Conservation (phyloP, 1,284 basidiomycete species). For the Vanrija humicola region DNA sequence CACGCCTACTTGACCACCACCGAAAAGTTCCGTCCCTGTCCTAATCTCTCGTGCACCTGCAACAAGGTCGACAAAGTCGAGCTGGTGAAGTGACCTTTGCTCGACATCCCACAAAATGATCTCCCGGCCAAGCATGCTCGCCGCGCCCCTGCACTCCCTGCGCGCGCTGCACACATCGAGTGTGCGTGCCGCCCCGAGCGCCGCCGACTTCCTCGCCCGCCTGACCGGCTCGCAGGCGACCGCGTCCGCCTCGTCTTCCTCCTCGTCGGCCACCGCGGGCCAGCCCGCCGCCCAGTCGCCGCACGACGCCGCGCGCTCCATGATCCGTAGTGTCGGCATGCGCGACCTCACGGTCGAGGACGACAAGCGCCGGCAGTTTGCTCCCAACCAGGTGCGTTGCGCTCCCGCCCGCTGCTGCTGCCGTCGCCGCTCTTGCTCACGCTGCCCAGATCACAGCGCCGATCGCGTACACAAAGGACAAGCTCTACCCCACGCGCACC, state of each 20-base stretch:
- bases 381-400: conserved; percentile 7
- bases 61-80: background rate
- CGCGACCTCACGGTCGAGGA: conserved; percentile 2
- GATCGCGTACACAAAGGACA: conserved; percentile 8
- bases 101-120: background rate
- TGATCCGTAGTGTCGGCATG: conserved; percentile 14
- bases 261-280: background rate
- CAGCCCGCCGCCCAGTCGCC: background rate
- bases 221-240: background rate
- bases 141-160: background rate
- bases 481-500: conserved; percentile 16
- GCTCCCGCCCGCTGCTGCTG: background rate
- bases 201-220: conserved; percentile 19
- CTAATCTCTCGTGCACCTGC: background rate
- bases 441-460: conserved; percentile 12
- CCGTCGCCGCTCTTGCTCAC: background rate
- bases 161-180: conserved; percentile 5
- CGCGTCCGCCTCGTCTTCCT: no score
- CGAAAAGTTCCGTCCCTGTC: no score
- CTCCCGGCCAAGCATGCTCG: no score
- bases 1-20: no score
- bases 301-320: conserved; percentile 10
- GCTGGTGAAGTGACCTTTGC: background rate
- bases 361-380: conserved; percentile 4
- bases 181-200: conserved; percentile 2